A percentile compares a stretch with the other conserved stretches of the same genome.
phyloP scores from a whole-genome alignment of 768 basidiomycete genomes.

The Dacryopinax spathularia region DNA sequence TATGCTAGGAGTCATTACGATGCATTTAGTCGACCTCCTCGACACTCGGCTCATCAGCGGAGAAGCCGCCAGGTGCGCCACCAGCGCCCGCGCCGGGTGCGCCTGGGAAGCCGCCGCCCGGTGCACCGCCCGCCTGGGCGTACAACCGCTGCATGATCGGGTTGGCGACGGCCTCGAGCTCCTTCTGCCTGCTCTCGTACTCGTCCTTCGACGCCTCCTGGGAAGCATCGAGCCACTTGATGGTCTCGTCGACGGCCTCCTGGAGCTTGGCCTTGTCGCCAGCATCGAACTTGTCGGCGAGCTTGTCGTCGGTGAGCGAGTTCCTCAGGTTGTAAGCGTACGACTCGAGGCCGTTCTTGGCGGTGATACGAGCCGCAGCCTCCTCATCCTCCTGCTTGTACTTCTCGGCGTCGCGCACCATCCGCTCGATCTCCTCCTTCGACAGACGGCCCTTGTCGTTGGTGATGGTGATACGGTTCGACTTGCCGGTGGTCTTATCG shows the following conservation, averaged over 20 bases:
- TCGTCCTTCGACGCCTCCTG: conserved; percentile 90
- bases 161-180: conserved; percentile 68
- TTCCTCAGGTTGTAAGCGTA: conserved; percentile 93
- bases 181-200: conserved; percentile 85
- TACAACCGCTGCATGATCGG: conserved; percentile 66
- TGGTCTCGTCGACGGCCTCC: conserved; percentile 63
- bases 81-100: conserved; percentile 53
- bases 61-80: conserved; percentile 23
- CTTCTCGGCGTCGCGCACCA: conserved; percentile 88
- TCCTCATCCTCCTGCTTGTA: conserved; percentile 85
- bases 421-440: conserved; percentile 96
- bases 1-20: neutral
- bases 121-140: conserved; percentile 38
- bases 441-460: conserved; percentile 95
- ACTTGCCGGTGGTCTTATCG: conserved; percentile 96
- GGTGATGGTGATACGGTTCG: conserved; percentile 83
- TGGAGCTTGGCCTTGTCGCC: conserved; percentile 77
- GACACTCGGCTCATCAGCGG: conserved; percentile 65
- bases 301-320: conserved; percentile 70
- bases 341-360: conserved; percentile 90
- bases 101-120: conserved; percentile 49
- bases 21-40: conserved; percentile 54
- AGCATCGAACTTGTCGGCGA: conserved; percentile 74
- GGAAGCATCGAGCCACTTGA: conserved; percentile 72
- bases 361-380: conserved; percentile 61